Percentiles rank a stretch among this genome's conserved stretches.
phyloP scores from a whole-genome alignment of 139 green algal genomes.

The Volvox africanus region DNA sequence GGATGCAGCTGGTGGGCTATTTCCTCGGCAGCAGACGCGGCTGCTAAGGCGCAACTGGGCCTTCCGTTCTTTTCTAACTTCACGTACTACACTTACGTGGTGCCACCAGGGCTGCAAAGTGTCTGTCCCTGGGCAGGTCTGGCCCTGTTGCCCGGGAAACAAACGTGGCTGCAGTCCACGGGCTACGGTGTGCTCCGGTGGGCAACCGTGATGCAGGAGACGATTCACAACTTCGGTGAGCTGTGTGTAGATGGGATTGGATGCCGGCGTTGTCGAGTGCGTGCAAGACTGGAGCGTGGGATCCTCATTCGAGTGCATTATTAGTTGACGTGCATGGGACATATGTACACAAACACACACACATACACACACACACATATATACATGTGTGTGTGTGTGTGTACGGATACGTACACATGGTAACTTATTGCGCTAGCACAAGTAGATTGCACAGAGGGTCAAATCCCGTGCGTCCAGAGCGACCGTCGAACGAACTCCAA shows the following conservation, averaged over 20 bases:
- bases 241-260: not conserved
- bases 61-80: not conserved
- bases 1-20: not conserved
- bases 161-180: constrained; percentile 26
- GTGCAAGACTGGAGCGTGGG: not conserved
- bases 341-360: not conserved
- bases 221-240: constrained; percentile 28
- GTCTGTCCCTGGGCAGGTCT: constrained; percentile 28
- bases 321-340: too few species aligned
- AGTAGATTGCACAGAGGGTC: too few species aligned
- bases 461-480: too few species aligned
- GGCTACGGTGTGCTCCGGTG: constrained; percentile 9
- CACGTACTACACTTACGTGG: constrained; percentile 25
- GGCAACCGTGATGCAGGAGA: constrained; percentile 34
- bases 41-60: constrained; percentile 6
- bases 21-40: not conserved
- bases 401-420: not conserved
- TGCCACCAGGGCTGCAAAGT: not conserved
- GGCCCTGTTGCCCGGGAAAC: constrained; percentile 26
- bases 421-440: too few species aligned
- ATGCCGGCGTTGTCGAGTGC: not conserved
- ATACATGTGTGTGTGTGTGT: not conserved
- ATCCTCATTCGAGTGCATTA: too few species aligned
- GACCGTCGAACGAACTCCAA: too few species aligned
- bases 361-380: not conserved